Evolutionary conservation across 768 basidiomycete genomes (phyloP).

Genomic region (Collybia sordida): DNA sequence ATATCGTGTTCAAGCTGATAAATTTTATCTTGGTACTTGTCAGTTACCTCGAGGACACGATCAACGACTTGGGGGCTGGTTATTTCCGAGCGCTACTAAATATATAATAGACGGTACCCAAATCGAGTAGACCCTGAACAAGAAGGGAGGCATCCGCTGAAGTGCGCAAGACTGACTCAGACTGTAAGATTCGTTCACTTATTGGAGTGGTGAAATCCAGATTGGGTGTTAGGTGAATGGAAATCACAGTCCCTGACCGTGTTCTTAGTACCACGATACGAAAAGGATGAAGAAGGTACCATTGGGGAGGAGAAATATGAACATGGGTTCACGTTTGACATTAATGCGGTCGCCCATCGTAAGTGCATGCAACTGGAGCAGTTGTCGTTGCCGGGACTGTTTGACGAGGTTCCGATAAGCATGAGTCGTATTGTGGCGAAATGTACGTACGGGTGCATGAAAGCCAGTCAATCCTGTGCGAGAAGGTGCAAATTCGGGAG

Average conservation of each 20-base stretch:
- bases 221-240: slow-evolving; percentile 47
- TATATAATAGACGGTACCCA: background rate
- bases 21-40: slow-evolving; percentile 64
- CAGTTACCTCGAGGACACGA: slow-evolving; percentile 60
- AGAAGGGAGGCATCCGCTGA: slow-evolving; percentile 61
- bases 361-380: slow-evolving; percentile 24
- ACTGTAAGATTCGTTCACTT: slow-evolving; percentile 51
- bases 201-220: slow-evolving; percentile 57
- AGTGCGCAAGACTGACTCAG: slow-evolving; percentile 58
- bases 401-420: background rate
- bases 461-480: slow-evolving; percentile 25
- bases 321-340: slow-evolving; percentile 52
- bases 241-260: slow-evolving; percentile 57
- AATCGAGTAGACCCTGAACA: slow-evolving; percentile 55
- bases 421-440: background rate
- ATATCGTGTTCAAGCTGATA: slow-evolving; percentile 57
- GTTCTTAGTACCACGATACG: background rate
- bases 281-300: slow-evolving; percentile 33
- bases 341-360: slow-evolving; percentile 58
- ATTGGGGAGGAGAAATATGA: slow-evolving; percentile 65
- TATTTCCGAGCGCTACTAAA: background rate
- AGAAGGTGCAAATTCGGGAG: slow-evolving; percentile 2
- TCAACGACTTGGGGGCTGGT: slow-evolving; percentile 50
- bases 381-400: slow-evolving; percentile 21
- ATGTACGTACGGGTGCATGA: slow-evolving; percentile 18